phyloP scores from a whole-genome alignment of 2,329 filamentous ascomycete genomes.

The Magnaporthiopsis rhizophila region DNA sequence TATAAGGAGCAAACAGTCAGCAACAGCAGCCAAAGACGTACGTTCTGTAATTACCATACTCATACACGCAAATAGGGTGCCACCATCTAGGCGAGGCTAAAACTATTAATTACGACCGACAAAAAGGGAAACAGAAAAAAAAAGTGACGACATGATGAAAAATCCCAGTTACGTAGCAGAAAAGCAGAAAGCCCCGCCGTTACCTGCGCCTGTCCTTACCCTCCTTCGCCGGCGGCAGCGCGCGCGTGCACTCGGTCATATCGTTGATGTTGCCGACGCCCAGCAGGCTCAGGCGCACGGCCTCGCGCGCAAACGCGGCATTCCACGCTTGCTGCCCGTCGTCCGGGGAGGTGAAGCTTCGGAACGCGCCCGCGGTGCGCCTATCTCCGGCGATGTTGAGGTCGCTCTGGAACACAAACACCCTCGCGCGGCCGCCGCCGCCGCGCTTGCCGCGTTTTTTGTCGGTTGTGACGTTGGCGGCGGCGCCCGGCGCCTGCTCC shows the following conservation, averaged over 20 bases:
- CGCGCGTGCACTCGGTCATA: constrained; percentile 46
- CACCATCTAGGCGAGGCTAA: no score
- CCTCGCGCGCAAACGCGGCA: constrained; percentile 38
- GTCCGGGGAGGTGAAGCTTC: constrained; percentile 23
- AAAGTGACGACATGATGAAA: no score
- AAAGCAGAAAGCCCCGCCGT: not conserved
- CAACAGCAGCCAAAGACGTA: no score
- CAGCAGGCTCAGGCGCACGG: constrained; percentile 44
- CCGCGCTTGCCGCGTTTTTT: not conserved
- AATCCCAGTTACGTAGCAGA: no score
- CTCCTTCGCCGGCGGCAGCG: constrained; percentile 27
- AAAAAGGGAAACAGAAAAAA: no score
- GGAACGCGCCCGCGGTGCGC: constrained; percentile 27
- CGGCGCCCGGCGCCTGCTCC: no score
- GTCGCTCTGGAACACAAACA: constrained; percentile 33
- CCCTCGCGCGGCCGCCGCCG: constrained; percentile 15
- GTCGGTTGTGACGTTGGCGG: not conserved
- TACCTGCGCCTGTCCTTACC: not conserved
- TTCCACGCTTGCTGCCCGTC: constrained; percentile 21
- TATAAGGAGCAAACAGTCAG: no score
- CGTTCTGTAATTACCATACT: no score
- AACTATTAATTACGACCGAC: no score
- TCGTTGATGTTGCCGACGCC: constrained; percentile 49
- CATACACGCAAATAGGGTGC: no score
- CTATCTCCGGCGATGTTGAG: constrained; percentile 29